Base-by-base conservation (phyloP, 371 early-diverging fungal genomes). In the Mucor lusitanicus region DNA sequence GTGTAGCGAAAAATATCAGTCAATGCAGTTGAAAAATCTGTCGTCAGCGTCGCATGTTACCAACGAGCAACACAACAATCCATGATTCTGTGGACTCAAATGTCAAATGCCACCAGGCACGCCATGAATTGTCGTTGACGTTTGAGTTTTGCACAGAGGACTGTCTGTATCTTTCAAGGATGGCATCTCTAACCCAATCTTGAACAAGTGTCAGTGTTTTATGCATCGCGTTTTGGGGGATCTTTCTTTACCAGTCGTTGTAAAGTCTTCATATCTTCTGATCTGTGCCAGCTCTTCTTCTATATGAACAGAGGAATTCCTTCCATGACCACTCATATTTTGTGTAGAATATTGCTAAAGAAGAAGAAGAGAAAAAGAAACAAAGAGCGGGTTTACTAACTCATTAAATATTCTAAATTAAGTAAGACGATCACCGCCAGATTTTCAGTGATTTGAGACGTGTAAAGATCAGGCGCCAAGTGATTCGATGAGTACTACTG, bases 151-250 rank as follows among this genome's bases (percentile, higher is more conserved):
- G 78, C 11, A 89, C 65, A 15, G 75, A 64, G 6, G 88, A 83
- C 60, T 88, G 81, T 33, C 94, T 82, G 58, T 88, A 87, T n/a
- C 92, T 85, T 75, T 96, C 96, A 59, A 90, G 82, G 64, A 90
- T 88, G 33, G 87, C 86, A 77, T 95, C 96, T 68, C 91, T 92
- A 6, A 96, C 92, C 97, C 96, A 97, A 76, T 97, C 94, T 90
- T 78, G 42, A 44, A 33, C 30, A 61, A 59, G 25, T 39, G 23
- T 9, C 6, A 13, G 25, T 53, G 15, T 53, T 53, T 37, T 59
- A 48, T 65, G 59, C 56, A 54, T 40, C 50, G 50, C 55, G 30
- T 40, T n/a, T 17, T 3, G 48, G 28, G 46, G 27, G 32, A 40
- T 39, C 37, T 35, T 27, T n/a, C 30, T 44, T 46, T 80, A 84